phyloP scores from a whole-genome alignment of 2,329 filamentous ascomycete species.

The Clarireedia sp. region DNA sequence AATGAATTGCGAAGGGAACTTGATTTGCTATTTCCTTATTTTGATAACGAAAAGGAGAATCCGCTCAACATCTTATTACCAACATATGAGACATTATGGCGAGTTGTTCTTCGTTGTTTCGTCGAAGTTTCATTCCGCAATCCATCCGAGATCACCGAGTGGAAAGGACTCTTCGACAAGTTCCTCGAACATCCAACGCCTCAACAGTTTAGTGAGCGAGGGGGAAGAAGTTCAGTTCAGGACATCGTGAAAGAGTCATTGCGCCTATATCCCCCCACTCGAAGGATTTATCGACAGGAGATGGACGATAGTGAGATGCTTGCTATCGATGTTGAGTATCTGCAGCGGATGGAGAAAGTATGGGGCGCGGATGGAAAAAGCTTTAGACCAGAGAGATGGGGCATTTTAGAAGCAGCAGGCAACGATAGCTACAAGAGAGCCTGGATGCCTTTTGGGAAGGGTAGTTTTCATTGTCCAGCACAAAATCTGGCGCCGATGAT shows the following conservation, averaged over 20 bases:
- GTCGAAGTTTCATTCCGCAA: constrained; percentile 2
- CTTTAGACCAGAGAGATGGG: constrained; percentile 5
- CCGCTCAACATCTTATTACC: constrained; percentile 12
- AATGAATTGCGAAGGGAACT: neutral
- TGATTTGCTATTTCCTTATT: neutral
- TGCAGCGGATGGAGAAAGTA: neutral
- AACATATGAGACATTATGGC: constrained; percentile 14
- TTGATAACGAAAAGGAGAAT: neutral
- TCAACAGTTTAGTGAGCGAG: neutral
- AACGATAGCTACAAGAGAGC: neutral
- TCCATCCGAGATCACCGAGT: neutral
- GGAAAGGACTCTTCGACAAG: neutral
- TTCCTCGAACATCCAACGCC: neutral
- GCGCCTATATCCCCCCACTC: constrained; percentile 6
- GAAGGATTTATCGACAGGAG: constrained; percentile 4
- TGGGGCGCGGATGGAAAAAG: neutral
- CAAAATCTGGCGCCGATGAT: constrained; percentile 4
- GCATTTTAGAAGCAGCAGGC: neutral
- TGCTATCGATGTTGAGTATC: constrained; percentile 3
- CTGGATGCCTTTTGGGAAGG: constrained; percentile 9
- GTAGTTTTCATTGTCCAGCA: neutral
- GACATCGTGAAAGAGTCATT: constrained; percentile 4
- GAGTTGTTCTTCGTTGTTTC: constrained; percentile 10
- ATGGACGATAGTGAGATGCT: neutral
- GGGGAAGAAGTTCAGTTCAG: neutral